Percentiles rank a stretch among this genome's conserved stretches.
Conservation (phyloP, 129 eudicot species). For the Helianthus annuus region DNA sequence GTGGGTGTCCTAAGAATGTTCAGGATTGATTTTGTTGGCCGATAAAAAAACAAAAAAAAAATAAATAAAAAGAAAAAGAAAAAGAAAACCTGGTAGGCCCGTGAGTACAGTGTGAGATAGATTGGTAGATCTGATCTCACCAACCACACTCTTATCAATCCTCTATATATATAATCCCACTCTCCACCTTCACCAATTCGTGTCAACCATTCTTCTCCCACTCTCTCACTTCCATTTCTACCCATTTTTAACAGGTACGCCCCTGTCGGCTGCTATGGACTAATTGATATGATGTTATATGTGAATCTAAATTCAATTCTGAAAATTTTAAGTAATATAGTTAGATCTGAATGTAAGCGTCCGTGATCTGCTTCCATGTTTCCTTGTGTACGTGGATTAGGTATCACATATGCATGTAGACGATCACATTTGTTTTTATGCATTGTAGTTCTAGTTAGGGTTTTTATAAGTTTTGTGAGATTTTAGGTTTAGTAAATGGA, state of each 20-base stretch:
- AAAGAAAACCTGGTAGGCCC: too few relatives aligned
- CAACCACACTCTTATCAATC: neutral
- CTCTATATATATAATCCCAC: neutral
- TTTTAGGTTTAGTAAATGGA: neutral
- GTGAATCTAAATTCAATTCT: too few relatives aligned
- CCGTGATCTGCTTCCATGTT: neutral
- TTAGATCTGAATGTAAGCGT: neutral
- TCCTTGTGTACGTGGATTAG: neutral
- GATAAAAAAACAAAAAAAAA: too few relatives aligned
- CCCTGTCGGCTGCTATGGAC: neutral
- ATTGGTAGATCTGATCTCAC: constrained; percentile 4
- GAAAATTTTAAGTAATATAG: too few relatives aligned
- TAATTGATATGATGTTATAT: neutral
- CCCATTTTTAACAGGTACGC: neutral
- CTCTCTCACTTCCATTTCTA: neutral
- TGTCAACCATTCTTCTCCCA: neutral
- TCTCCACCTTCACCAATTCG: neutral
- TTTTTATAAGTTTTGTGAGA: neutral
- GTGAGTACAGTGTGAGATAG: neutral
- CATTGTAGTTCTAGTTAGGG: neutral
- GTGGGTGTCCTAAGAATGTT: too few relatives aligned
- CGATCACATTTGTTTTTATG: neutral
- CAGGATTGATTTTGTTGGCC: too few relatives aligned
- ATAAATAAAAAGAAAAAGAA: too few relatives aligned
- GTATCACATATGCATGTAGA: neutral